Evolutionary conservation across 371 early-diverging fungal genomes (phyloP), one percentile per base, ranked within the genome.

Genomic region (Syncephalastrum racemosum): DNA sequence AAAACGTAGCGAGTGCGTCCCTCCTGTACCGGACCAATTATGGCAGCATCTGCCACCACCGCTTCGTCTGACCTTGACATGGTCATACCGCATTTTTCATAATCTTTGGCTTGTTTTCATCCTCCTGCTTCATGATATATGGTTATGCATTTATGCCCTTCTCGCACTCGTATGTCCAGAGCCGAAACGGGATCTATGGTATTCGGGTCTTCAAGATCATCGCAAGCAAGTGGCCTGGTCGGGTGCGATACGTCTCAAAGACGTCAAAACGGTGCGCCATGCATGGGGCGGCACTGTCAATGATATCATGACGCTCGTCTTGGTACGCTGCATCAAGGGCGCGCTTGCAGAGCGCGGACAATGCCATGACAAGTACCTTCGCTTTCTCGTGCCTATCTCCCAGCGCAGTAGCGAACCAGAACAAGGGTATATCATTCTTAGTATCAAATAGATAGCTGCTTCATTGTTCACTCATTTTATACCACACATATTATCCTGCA

Each of bases 171-270:
- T 59, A 5, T 16, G 58, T 8, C 60, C 66, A 1, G 53, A 31
- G 36, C 36, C 36, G 10, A 31, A 31, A 10, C 40, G 52, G n/a
- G 73, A 67, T 46, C 53, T 74, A 7, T 63, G 48, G 14, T 74
- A 75, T 42, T n/a, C 19, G 2, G 75, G 67, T 8, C 42, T 56
- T 2, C 75, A 75, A 25, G 60, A 62, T 10, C 40, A 27, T 40
- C 48, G 57, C 27, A 75, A 75, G 44, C 53, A 62, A 41, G 69
- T 75, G 40, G 64, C 70, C 5, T 75, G 75, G 75, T 69, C 75
- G 18, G 60, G 62, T 8, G 58, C 59, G 41, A 56, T 71, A 5
- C 50, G 52, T 18, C 50, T 71, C n/a, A 51, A 59, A n/a, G 70
- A 71, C 47, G 63, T 71, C 20, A 56, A 53, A 4, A 22, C 50